These are phyloP conservation scores for Candida saitoana DNA, from an alignment of 805 yeast genomes.

Conservation along the genomic window DNA sequence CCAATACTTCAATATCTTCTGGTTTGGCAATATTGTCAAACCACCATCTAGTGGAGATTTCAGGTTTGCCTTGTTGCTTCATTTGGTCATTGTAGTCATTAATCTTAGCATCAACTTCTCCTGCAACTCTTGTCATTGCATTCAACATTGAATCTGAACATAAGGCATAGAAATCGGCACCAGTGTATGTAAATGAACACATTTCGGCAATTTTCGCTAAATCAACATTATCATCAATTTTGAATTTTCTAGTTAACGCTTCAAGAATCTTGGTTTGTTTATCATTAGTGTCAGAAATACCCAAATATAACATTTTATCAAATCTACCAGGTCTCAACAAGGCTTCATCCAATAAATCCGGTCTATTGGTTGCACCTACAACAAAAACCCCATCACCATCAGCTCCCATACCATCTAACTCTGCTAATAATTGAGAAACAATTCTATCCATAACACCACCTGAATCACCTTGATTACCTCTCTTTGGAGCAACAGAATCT, in stretches of 20 bases:
- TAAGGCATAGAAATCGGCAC: slow-evolving; percentile 96
- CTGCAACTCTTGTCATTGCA: slow-evolving; percentile 91
- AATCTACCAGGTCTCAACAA: slow-evolving; percentile 90
- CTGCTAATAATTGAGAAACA: slow-evolving; percentile 91
- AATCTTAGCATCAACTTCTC: slow-evolving; percentile 65
- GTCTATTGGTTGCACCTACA: slow-evolving; percentile 98
- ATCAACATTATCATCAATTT: slow-evolving; percentile 56
- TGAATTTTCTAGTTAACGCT: slow-evolving; percentile 84
- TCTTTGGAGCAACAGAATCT: slow-evolving; percentile 96
- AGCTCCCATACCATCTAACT: slow-evolving; percentile 91
- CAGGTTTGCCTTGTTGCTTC: slow-evolving; percentile 28
- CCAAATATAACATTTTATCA: slow-evolving; percentile 90
- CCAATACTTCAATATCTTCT: slow-evolving; percentile 66
- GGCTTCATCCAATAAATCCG: slow-evolving; percentile 93
- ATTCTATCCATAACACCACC: slow-evolving; percentile 99
- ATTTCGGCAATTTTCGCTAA: slow-evolving; percentile 54
- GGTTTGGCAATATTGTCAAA: slow-evolving; percentile 73
- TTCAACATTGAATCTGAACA: slow-evolving; percentile 94
- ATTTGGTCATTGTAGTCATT: slow-evolving; percentile 42
- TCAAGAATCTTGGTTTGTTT: slow-evolving; percentile 82
- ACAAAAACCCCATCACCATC: slow-evolving; percentile 81
- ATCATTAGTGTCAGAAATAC: slow-evolving; percentile 86
- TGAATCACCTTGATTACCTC: slow-evolving; percentile 98
- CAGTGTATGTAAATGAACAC: slow-evolving; percentile 91
- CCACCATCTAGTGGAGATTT: slow-evolving; percentile 78